Conservation (phyloP, 2,329 filamentous ascomycete species). For the Paecilomyces sp. region DNA sequence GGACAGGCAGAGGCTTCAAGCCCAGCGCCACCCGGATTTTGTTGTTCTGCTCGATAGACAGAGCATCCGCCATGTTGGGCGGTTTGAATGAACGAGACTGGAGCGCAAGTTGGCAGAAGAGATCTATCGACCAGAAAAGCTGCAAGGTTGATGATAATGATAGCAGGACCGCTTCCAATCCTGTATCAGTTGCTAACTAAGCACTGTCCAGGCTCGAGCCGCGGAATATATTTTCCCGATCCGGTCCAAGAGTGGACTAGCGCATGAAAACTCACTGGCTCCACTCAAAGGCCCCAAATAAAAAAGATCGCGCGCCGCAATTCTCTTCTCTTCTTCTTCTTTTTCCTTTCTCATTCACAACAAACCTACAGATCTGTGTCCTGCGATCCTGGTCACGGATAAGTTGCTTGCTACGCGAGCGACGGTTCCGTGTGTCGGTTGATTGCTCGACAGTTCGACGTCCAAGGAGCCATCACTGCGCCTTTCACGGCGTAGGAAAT, state of each 20-base stretch:
- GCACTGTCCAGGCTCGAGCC: neutral
- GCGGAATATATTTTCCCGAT: constrained; percentile 7
- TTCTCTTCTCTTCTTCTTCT: constrained; percentile 30
- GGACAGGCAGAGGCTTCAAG: constrained; percentile 80
- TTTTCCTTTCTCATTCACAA: constrained; percentile 31
- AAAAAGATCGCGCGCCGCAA: constrained; percentile 13
- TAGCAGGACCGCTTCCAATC: neutral
- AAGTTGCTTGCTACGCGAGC: constrained; percentile 31
- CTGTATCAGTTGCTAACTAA: neutral
- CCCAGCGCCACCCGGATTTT: constrained; percentile 83
- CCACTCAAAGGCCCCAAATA: constrained; percentile 16
- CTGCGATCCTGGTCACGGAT: constrained; percentile 60
- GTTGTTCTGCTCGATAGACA: constrained; percentile 88
- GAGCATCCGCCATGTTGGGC: constrained; percentile 44
- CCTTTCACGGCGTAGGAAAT: constrained; percentile 37
- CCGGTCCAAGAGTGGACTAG: constrained; percentile 15
- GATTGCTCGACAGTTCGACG: constrained; percentile 84
- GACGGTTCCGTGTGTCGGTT: constrained; percentile 56
- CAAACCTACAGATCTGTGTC: constrained; percentile 71
- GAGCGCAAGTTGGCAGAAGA: constrained; percentile 1
- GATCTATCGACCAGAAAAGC: neutral
- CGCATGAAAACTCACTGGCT: constrained; percentile 10
- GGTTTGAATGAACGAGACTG: constrained; percentile 2
- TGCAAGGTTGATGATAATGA: neutral
- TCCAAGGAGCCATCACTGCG: constrained; percentile 65